phyloP scores from a whole-genome alignment of 2,329 filamentous ascomycete genomes.

The Botrytis aclada region DNA sequence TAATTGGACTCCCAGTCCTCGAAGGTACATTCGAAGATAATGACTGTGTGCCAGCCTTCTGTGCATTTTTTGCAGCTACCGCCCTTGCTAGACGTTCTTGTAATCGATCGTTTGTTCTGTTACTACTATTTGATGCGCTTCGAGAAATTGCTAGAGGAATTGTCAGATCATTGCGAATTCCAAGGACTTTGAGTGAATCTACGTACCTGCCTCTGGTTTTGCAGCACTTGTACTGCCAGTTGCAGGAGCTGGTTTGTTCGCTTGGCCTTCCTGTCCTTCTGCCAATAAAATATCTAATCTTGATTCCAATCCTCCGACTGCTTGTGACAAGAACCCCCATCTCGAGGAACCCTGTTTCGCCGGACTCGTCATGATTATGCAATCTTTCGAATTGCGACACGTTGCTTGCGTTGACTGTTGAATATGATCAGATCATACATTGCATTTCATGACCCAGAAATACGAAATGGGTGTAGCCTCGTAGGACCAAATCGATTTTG shows the following conservation, averaged over 20 bases:
- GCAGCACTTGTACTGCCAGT: slow-evolving; percentile 39
- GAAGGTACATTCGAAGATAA: slow-evolving; percentile 48
- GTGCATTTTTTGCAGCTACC: slow-evolving; percentile 65
- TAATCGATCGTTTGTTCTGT: slow-evolving; percentile 70
- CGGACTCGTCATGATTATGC: slow-evolving; percentile 34
- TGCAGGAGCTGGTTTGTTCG: slow-evolving; percentile 37
- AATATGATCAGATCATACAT: slow-evolving; percentile 28
- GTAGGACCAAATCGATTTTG: not conserved
- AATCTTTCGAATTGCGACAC: not conserved
- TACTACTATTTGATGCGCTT: slow-evolving; percentile 59
- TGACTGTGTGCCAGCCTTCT: slow-evolving; percentile 46
- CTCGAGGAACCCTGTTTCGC: slow-evolving; percentile 50
- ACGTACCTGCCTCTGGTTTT: slow-evolving; percentile 40
- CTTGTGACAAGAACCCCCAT: slow-evolving; percentile 85
- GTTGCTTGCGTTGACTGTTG: slow-evolving; percentile 16
- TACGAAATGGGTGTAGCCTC: not conserved
- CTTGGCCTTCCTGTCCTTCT: slow-evolving; percentile 60
- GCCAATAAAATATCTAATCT: slow-evolving; percentile 87
- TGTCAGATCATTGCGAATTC: not conserved
- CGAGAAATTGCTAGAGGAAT: slow-evolving; percentile 50
- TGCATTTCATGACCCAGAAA: not conserved
- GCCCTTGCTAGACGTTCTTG: slow-evolving; percentile 89
- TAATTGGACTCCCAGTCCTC: slow-evolving; percentile 52
- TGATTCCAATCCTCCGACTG: slow-evolving; percentile 91
- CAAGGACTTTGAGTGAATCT: slow-evolving; percentile 22